Evolutionary conservation across 352 stramenopile genomes (phyloP).

Genomic region (Globisporangium viniferum): DNA sequence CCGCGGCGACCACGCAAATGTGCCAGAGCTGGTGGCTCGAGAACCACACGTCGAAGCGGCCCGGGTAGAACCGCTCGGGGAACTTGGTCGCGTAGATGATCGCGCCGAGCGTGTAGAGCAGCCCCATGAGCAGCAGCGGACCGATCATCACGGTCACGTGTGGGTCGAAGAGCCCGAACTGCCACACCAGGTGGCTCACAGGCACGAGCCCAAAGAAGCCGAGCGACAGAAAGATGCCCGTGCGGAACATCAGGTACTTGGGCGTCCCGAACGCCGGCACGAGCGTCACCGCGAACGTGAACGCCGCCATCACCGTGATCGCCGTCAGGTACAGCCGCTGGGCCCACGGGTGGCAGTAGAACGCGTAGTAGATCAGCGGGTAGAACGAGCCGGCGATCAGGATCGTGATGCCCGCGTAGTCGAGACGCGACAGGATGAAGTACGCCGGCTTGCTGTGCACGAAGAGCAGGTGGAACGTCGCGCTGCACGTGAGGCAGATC

Average conservation of each 20-base stretch:
- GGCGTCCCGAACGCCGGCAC: slow-evolving; percentile 66
- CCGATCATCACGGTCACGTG: slow-evolving; percentile 86
- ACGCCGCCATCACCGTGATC: slow-evolving; percentile 61
- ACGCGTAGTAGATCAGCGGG: slow-evolving; percentile 88
- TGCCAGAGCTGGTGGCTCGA: slow-evolving; percentile 88
- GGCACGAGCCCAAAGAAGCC: slow-evolving; percentile 82
- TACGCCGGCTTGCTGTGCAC: slow-evolving; percentile 73
- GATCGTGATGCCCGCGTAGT: slow-evolving; percentile 86
- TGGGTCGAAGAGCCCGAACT: slow-evolving; percentile 75
- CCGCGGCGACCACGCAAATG: slow-evolving; percentile 83
- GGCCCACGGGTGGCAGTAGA: slow-evolving; percentile 78
- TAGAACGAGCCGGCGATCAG: slow-evolving; percentile 86
- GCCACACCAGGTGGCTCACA: slow-evolving; percentile 70
- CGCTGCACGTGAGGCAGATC: slow-evolving; percentile 79
- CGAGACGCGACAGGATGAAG: slow-evolving; percentile 74
- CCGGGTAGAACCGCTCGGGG: slow-evolving; percentile 81
- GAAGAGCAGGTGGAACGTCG: slow-evolving; percentile 84
- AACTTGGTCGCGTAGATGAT: slow-evolving; percentile 86
- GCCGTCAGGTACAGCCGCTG: slow-evolving; percentile 60
- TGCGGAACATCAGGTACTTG: slow-evolving; percentile 70
- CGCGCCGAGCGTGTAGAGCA: slow-evolving; percentile 75
- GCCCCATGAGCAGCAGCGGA: slow-evolving; percentile 68
- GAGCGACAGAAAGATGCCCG: slow-evolving; percentile 72
- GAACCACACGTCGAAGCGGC: slow-evolving; percentile 83
- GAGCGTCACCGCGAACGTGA: slow-evolving; percentile 73